Conservation (phyloP, 2,329 filamentous ascomycete species). For the Colletotrichum chlorophyti region DNA sequence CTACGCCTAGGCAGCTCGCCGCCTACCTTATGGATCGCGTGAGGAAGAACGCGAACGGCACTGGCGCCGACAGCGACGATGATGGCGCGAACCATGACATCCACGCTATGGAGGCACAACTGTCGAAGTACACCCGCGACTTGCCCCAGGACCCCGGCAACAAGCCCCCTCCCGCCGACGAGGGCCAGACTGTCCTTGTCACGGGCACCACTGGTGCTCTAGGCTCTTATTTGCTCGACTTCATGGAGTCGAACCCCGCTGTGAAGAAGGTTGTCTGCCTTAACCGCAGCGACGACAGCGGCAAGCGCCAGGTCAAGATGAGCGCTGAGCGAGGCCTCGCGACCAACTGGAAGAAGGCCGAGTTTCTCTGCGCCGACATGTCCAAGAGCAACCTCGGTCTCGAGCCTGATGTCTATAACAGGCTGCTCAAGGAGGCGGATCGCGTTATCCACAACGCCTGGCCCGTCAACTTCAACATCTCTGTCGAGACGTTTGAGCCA, state of each 20-base stretch:
- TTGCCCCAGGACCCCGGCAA: constrained; percentile 32
- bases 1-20: constrained; percentile 42
- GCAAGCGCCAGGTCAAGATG: constrained; percentile 44
- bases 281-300: constrained; percentile 53
- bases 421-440: constrained; percentile 47
- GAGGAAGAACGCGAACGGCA: constrained; percentile 13
- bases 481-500: constrained; percentile 54
- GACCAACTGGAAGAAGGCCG: constrained; percentile 44
- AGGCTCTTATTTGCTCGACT: constrained; percentile 31
- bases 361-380: constrained; percentile 57
- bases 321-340: constrained; percentile 46
- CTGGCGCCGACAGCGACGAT: constrained; percentile 15
- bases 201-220: constrained; percentile 21
- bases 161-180: constrained; percentile 38
- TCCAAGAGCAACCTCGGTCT: constrained; percentile 57
- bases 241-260: constrained; percentile 39
- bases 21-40: constrained; percentile 37
- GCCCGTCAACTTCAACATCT: constrained; percentile 60
- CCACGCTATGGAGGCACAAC: constrained; percentile 40
- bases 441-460: constrained; percentile 60
- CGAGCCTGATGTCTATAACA: constrained; percentile 38
- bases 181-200: constrained; percentile 38
- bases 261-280: constrained; percentile 54
- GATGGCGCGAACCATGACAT: constrained; percentile 31
- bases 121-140: constrained; percentile 43